Percentiles rank a stretch among this genome's conserved stretches.
phyloP scores from a whole-genome alignment of 1,284 basidiomycete species.

The Sanghuangporus sanghuang region DNA sequence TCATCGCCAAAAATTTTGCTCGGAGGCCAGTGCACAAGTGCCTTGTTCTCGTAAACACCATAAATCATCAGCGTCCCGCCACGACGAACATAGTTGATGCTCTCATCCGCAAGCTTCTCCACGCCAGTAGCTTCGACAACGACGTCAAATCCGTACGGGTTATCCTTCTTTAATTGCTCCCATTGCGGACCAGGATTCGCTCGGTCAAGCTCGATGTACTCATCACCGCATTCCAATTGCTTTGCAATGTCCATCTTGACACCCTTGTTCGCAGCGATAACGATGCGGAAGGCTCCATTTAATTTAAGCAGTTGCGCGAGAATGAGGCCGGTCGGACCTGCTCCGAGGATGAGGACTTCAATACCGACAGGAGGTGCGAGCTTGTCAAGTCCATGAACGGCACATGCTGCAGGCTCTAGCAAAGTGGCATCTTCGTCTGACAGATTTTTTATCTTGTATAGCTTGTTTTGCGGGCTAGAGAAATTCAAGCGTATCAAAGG shows the following conservation, averaged over 20 bases:
- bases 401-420: slow-evolving; percentile 85
- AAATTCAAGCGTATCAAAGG: background rate
- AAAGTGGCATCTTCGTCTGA: slow-evolving; percentile 85
- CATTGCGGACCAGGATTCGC: slow-evolving; percentile 73
- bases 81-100: slow-evolving; percentile 80
- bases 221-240: slow-evolving; percentile 70
- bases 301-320: slow-evolving; percentile 82
- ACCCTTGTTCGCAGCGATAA: slow-evolving; percentile 80
- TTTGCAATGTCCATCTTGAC: slow-evolving; percentile 82
- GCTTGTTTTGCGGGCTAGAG: slow-evolving; percentile 55
- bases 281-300: slow-evolving; percentile 72
- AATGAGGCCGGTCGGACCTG: slow-evolving; percentile 79
- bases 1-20: slow-evolving; percentile 84
- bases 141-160: slow-evolving; percentile 84
- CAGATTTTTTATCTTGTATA: slow-evolving; percentile 81
- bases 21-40: slow-evolving; percentile 78
- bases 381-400: slow-evolving; percentile 85
- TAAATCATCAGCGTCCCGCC: slow-evolving; percentile 74
- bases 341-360: slow-evolving; percentile 73
- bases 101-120: slow-evolving; percentile 73
- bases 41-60: slow-evolving; percentile 71
- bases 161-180: slow-evolving; percentile 69
- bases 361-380: slow-evolving; percentile 72
- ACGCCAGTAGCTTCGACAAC: slow-evolving; percentile 86
- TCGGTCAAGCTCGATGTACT: slow-evolving; percentile 80